These are phyloP conservation scores for Candida sojae DNA, from an alignment of 1,139 yeast species.

Conservation along the genomic window DNA sequence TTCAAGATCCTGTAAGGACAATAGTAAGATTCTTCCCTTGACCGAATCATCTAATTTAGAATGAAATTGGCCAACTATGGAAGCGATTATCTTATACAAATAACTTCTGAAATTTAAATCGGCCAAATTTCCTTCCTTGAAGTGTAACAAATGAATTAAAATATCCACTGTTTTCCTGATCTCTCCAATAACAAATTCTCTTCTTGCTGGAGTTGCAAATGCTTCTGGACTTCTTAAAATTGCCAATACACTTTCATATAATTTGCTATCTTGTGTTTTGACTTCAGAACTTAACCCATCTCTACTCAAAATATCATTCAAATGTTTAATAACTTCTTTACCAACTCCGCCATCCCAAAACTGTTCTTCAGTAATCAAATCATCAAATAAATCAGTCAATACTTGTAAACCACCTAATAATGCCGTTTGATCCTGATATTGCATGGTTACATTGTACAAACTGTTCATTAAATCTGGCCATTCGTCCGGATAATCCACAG, in stretches of 20 bases:
- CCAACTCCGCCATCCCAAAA: conserved; percentile 79
- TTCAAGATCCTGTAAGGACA: conserved; percentile 24
- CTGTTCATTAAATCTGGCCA: conserved; percentile 75
- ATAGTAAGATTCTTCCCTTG: conserved; percentile 18
- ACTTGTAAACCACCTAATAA: conserved; percentile 70
- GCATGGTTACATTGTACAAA: conserved; percentile 43
- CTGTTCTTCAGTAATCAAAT: conserved; percentile 81
- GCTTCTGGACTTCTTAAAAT: conserved; percentile 60
- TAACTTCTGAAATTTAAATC: conserved; percentile 24
- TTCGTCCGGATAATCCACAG: conserved; percentile 91
- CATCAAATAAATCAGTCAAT: conserved; percentile 80
- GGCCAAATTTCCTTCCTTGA: conserved; percentile 20
- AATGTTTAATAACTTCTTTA: conserved; percentile 47
- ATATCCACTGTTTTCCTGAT: conserved; percentile 21
- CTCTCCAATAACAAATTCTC: conserved; percentile 31
- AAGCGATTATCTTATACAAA: conserved; percentile 30
- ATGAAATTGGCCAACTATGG: conserved; percentile 34
- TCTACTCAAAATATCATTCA: conserved; percentile 41
- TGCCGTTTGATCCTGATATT: conserved; percentile 29
- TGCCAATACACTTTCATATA: conserved; percentile 54
- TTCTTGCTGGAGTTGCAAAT: conserved; percentile 31
- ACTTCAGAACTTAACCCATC: conserved; percentile 32
- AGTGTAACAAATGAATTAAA: conserved; percentile 20
- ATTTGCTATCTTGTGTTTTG: conserved; percentile 49
- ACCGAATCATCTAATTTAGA: conserved; percentile 25